Evolutionary conservation across 2,329 filamentous ascomycete genomes (phyloP), one percentile per base, ranked within the genome.

Genomic region (Claviceps sp.): DNA sequence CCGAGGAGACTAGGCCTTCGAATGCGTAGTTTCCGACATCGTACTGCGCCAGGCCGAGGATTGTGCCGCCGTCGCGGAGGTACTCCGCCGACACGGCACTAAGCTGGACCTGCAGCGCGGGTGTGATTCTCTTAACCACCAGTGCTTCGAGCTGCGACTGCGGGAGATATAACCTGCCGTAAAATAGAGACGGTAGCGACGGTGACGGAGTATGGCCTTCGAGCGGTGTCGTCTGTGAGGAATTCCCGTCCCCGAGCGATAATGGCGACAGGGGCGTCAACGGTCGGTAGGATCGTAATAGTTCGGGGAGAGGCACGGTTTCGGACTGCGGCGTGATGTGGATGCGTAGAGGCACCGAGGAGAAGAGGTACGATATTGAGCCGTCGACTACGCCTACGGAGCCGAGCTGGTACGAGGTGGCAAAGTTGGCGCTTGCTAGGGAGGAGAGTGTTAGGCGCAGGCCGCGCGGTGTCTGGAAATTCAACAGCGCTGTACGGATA

Each of bases 291-390:
- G 91, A 89, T 52, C 81, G 81, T 48, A 95, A 79, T 22, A 96
- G 77, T 58, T 84, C 78, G 37, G 84, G 84, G 9, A 98, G 73
- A 14, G 88, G 82, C 40, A 96, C 84, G 22, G 78, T 72, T 47
- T 84, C 82, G 60, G 88, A 95, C 67, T 81, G 79, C 11, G 77
- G 80, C 11, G 74, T 67, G 75, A 88, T 57, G 71, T 79, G 71
- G 50, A 83, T 74, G 41, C 75, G 71, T 52, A 97, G 77, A 13
- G 88, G 83, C 8, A 93, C 76, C 2, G 88, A 95, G 48, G 89
- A 94, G 72, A 95, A 97, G 51, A 98, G 80, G 70, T 97, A 98
- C 14, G 90, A 95, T 53, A 98, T 79, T n/a, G 89, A 95, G 65
- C 93, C 93, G 70, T 97, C 91, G 50, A 98, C 90, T 38, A 95